phyloP scores from a whole-genome alignment of 805 yeast genomes.

The Saturnispora besseyi region DNA sequence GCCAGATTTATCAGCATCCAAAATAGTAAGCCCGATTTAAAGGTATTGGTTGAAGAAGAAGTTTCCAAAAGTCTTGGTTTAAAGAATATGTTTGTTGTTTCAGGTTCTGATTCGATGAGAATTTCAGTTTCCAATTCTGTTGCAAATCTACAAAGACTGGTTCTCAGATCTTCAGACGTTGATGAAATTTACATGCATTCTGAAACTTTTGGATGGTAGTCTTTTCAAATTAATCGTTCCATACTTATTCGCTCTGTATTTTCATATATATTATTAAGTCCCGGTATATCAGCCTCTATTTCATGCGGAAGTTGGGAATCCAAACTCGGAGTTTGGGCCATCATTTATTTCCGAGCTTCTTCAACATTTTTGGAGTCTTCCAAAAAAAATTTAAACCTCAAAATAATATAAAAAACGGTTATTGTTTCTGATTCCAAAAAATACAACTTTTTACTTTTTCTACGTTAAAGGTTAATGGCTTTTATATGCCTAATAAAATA shows the following conservation, averaged over 20 bases:
- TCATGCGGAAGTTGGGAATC: neutral
- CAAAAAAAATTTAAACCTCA: neutral
- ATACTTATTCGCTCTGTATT: neutral
- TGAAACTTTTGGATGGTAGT: conserved; percentile 40
- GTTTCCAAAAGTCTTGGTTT: conserved; percentile 21
- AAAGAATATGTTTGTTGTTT: conserved; percentile 35
- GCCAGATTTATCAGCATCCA: conserved; percentile 1
- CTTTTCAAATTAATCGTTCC: neutral
- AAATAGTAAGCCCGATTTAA: conserved; percentile 14
- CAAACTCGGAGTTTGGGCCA: neutral
- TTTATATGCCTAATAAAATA: neutral
- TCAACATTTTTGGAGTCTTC: neutral
- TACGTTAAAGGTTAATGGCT: neutral
- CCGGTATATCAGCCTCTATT: neutral
- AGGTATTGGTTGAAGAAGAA: conserved; percentile 13
- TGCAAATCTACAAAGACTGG: conserved; percentile 33
- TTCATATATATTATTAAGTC: neutral
- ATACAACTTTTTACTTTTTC: neutral
- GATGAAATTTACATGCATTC: conserved; percentile 44
- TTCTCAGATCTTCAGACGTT: conserved; percentile 19
- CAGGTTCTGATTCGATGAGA: conserved; percentile 39
- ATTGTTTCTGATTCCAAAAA: neutral
- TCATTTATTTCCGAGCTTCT: neutral
- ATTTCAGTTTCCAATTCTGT: conserved; percentile 31
- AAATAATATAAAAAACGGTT: neutral